phyloP scores from a whole-genome alignment of 345 rosid genomes.

The Iberis pinnata region DNA sequence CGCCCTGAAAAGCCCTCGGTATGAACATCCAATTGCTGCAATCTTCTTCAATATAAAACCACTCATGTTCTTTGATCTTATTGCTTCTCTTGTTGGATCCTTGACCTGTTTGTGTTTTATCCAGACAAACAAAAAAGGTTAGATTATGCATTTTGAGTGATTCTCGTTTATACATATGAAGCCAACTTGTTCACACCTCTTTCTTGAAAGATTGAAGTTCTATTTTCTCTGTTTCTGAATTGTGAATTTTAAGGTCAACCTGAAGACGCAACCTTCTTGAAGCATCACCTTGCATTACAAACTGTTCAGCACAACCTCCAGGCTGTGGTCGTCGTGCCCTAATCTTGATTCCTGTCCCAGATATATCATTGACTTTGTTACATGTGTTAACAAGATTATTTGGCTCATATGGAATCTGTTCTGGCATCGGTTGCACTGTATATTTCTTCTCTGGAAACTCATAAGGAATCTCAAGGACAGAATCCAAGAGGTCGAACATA shows the following conservation, averaged over 20 bases:
- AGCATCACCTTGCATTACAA: slow-evolving; percentile 47
- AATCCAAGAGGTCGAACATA: slow-evolving; percentile 35
- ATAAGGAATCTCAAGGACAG: slow-evolving; percentile 31
- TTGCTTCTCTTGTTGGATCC: not conserved
- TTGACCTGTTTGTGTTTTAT: slow-evolving; percentile 11
- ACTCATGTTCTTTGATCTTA: slow-evolving; percentile 16
- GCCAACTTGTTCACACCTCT: slow-evolving; percentile 42
- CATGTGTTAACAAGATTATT: slow-evolving; percentile 9
- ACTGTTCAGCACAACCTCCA: slow-evolving; percentile 2
- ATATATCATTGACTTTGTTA: slow-evolving; percentile 17
- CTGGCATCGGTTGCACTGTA: not conserved
- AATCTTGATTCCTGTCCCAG: slow-evolving; percentile 41
- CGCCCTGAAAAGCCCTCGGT: slow-evolving; percentile 29
- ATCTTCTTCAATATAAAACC: slow-evolving; percentile 22
- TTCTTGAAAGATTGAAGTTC: slow-evolving; percentile 16
- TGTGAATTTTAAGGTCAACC: slow-evolving; percentile 28
- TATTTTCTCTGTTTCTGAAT: slow-evolving; percentile 10
- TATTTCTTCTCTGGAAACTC: slow-evolving; percentile 24
- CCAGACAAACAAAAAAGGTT: not conserved
- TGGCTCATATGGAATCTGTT: slow-evolving; percentile 10
- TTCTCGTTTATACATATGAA: not conserved
- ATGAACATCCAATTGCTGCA: slow-evolving; percentile 21
- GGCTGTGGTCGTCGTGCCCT: slow-evolving; percentile 36
- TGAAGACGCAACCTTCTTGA: slow-evolving; percentile 55
- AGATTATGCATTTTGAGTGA: not conserved